Evolutionary conservation across 345 rosid genomes (phyloP), one percentile per base, ranked within the genome.

Genomic region (Hirschfeldia incana): DNA sequence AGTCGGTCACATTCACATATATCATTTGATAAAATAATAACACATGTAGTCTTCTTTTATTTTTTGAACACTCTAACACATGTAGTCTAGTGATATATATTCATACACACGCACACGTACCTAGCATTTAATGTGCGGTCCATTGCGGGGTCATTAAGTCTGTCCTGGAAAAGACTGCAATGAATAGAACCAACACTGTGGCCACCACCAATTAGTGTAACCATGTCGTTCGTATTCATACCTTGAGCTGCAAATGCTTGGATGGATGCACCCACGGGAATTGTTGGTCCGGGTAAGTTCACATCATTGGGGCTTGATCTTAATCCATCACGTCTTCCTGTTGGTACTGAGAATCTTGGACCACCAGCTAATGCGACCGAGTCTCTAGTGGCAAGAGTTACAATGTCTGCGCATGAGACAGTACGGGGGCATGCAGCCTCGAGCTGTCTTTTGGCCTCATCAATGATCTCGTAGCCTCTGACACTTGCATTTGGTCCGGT

Each of bases 121-220:
- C 75, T 83, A 2, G 82, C 67, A 5, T 76, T 85, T 44, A 88
- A 71, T 9, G 74, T 5, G 16, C 80, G 76, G 67, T 89, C 92
- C 94, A 90, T 90, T 0, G 87, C 58, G 0, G 88, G 88, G 72
- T 87, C 92, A 0, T 79, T 49, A 27, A 89, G 81, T 13, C 98
- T 80, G 64, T 87, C 91, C 0, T 32, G 34, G 68, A 93, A 85
- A 74, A 89, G 85, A 69, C 84, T 80, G 37, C 97, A 93, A 29
- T 88, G 94, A 0, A 86, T 81, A 51, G 82, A 75, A n/a, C 93
- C 97, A 12, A 91, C 90, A 0, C 94, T 84, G 72, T 93, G 97
- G 11, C 85, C 94, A 42, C 97, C 97, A 49, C 92, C 73, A 61
- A 79, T 69, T 9, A 90, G 97, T 58, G 88, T 83, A 13, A 84